Conservation (phyloP, 1,284 basidiomycete genomes). For the Prillingera fragicola region DNA sequence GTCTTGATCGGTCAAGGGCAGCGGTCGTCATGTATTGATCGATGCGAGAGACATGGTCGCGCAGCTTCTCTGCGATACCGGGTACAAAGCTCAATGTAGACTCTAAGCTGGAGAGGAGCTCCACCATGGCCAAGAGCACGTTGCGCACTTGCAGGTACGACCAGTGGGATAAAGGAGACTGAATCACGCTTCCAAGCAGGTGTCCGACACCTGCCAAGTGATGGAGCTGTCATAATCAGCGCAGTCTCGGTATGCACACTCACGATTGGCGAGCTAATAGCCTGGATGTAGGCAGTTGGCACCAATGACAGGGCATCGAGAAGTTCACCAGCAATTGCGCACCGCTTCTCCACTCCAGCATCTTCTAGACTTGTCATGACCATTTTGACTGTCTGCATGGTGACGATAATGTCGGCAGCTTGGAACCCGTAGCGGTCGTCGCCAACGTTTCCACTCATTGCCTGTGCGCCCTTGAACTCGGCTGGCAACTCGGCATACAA, state of each 20-base stretch:
- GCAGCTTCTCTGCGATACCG: conserved; percentile 34
- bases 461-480: conserved; percentile 32
- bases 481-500: conserved; percentile 34
- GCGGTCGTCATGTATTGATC: conserved; percentile 43
- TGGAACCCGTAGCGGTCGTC: conserved; percentile 41
- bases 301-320: conserved; percentile 40
- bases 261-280: conserved; percentile 38
- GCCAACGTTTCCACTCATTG: conserved; percentile 35
- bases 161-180: conserved; percentile 38
- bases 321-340: conserved; percentile 42
- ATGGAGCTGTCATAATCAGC: conserved; percentile 29
- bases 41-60: conserved; percentile 41
- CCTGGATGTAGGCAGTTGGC: conserved; percentile 41
- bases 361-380: conserved; percentile 36
- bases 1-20: conserved; percentile 17
- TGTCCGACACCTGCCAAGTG: conserved; percentile 46
- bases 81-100: conserved; percentile 20
- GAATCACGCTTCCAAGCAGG: conserved; percentile 43
- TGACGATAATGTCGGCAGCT: conserved; percentile 43
- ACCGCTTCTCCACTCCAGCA: conserved; percentile 39
- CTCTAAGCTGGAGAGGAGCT: conserved; percentile 38
- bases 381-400: conserved; percentile 45
- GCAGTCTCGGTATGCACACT: conserved; percentile 7
- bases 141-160: conserved; percentile 42
- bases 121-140: conserved; percentile 38